Percentiles rank a stretch among this genome's conserved stretches.
These are phyloP conservation scores for Carpinus fangiana DNA, from an alignment of 306 rosid species.

Conservation along the genomic window DNA sequence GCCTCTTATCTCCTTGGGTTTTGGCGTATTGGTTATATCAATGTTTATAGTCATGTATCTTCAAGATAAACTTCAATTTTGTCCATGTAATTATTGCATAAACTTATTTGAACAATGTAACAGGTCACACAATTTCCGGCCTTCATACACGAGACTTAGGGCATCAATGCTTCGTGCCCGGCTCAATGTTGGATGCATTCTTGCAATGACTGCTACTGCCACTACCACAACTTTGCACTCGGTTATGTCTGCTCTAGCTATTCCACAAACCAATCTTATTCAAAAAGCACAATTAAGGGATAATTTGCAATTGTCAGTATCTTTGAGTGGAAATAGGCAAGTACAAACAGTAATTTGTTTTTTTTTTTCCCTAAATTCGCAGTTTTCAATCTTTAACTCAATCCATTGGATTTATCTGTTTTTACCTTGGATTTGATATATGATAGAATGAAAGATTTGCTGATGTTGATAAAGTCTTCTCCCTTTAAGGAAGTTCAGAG, in stretches of 20 bases:
- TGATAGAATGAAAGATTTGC: conserved; percentile 76
- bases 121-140: conserved; percentile 97
- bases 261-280: conserved; percentile 67
- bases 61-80: conserved; percentile 24
- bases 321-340: conserved; percentile 71
- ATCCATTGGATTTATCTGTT: conserved; percentile 19
- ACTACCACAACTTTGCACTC: conserved; percentile 75
- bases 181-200: conserved; percentile 69
- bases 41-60: conserved; percentile 18
- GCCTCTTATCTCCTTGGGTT: conserved; percentile 8
- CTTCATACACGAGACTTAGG: conserved; percentile 89
- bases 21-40: conserved; percentile 10
- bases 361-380: neutral
- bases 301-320: conserved; percentile 72
- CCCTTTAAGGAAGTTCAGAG: conserved; percentile 70
- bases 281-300: conserved; percentile 60
- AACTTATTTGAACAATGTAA: conserved; percentile 18
- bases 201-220: conserved; percentile 98
- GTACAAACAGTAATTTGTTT: conserved; percentile 31
- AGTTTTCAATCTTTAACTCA: conserved; percentile 16
- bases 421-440: conserved; percentile 17
- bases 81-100: neutral
- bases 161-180: conserved; percentile 69
- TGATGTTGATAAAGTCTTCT: conserved; percentile 69
- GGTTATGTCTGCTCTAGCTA: conserved; percentile 79